phyloP scores from a whole-genome alignment of 306 rosid genomes.

The Argentina anserina region DNA sequence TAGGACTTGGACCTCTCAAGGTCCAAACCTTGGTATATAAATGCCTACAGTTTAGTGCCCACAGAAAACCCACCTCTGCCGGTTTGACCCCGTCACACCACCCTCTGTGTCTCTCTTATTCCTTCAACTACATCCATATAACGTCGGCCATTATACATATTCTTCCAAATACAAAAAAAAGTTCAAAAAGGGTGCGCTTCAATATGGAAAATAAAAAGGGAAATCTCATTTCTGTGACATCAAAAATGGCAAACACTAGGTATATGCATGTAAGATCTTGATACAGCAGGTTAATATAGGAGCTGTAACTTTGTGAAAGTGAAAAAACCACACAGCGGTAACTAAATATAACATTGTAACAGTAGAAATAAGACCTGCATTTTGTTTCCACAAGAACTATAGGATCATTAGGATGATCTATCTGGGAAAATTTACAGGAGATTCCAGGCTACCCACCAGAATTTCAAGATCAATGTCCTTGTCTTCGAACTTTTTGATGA shows the following conservation, averaged over 20 bases:
- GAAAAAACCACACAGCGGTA: background rate
- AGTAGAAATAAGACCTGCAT: background rate
- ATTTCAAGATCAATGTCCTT: slow-evolving; percentile 89
- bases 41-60: background rate
- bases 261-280: background rate
- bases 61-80: background rate
- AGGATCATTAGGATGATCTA: slow-evolving; percentile 34
- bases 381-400: slow-evolving; percentile 27
- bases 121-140: background rate
- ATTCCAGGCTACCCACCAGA: slow-evolving; percentile 84
- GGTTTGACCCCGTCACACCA: slow-evolving; percentile 5
- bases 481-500: slow-evolving; percentile 94
- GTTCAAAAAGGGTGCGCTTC: background rate
- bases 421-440: slow-evolving; percentile 83
- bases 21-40: background rate
- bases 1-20: background rate
- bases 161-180: background rate
- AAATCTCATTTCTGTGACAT: background rate
- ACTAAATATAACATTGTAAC: slow-evolving; percentile 1
- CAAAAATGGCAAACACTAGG: slow-evolving; percentile 7
- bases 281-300: background rate
- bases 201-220: background rate
- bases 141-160: background rate
- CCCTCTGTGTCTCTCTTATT: background rate
- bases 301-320: slow-evolving; percentile 1